Evolutionary conservation across 352 stramenopile species (phyloP).

Genomic region (Salisapilia sapeloensis): DNA sequence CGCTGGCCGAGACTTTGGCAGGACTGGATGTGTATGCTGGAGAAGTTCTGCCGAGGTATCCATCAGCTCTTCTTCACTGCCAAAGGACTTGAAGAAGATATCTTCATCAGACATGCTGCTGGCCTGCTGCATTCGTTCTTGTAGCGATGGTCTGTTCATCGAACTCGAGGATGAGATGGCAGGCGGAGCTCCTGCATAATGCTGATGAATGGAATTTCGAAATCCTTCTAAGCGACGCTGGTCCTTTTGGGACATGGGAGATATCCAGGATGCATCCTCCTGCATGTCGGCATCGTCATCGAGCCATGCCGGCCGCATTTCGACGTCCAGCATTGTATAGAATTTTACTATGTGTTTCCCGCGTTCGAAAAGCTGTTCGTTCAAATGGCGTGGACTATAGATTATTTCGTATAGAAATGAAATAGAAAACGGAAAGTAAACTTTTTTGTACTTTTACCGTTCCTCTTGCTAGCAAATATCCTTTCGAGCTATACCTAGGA

Average conservation of each 20-base stretch:
- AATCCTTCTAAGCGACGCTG: conserved; percentile 15
- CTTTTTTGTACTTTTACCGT: no score
- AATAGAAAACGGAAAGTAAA: no score
- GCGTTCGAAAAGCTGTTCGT: no score
- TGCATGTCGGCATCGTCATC: no score
- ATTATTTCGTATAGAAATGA: no score
- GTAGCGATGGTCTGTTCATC: conserved; percentile 15
- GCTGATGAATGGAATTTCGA: conserved; percentile 24
- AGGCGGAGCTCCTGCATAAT: conserved; percentile 6
- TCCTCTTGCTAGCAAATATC: no score
- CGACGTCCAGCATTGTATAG: no score
- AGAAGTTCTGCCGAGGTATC: conserved; percentile 5
- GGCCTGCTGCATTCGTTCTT: conserved; percentile 26
- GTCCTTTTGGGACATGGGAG: conserved; percentile 21
- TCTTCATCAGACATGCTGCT: conserved; percentile 23
- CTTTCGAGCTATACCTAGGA: conserved; percentile 15
- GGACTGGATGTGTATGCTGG: conserved; percentile 4
- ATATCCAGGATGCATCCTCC: conserved; percentile 9
- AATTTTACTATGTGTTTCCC: no score
- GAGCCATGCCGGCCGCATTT: no score
- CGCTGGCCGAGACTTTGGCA: conserved; percentile 2
- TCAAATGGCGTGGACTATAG: no score
- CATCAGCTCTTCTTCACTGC: conserved; percentile 23
- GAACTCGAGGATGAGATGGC: conserved; percentile 1
- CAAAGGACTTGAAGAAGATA: conserved; percentile 56